Conservation (phyloP, 1,139 yeast genomes). For the Fermentozyma sake region DNA sequence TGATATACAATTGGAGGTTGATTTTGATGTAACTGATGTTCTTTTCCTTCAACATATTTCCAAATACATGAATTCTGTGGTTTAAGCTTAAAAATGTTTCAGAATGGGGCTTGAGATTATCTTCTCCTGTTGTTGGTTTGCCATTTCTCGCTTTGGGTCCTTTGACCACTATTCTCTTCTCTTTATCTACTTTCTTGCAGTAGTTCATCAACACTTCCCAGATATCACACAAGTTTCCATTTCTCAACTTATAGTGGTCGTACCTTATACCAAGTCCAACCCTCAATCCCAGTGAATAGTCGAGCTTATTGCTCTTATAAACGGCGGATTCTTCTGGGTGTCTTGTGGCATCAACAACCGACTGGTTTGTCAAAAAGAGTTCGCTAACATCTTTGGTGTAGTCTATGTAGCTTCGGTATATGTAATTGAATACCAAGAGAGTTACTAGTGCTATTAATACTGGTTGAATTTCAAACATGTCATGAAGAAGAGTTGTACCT, state of each 20-base stretch:
- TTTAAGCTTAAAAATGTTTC: slow-evolving; percentile 22
- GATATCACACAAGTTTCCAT: slow-evolving; percentile 65
- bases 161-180: too few species aligned
- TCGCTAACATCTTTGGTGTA: slow-evolving; percentile 48
- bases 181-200: slow-evolving; percentile 9
- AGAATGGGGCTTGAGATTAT: slow-evolving; percentile 15
- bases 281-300: slow-evolving; percentile 49
- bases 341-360: slow-evolving; percentile 53
- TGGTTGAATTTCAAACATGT: slow-evolving; percentile 8
- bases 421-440: slow-evolving; percentile 15
- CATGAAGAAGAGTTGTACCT: too few species aligned
- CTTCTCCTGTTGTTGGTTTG: slow-evolving; percentile 8
- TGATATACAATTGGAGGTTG: slow-evolving; percentile 13
- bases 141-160: too few species aligned
- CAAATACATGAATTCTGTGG: slow-evolving; percentile 16
- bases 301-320: slow-evolving; percentile 60
- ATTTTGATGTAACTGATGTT: slow-evolving; percentile 16
- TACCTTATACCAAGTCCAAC: slow-evolving; percentile 63
- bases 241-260: slow-evolving; percentile 57
- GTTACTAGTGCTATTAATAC: slow-evolving; percentile 16
- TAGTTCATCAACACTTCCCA: slow-evolving; percentile 44
- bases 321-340: slow-evolving; percentile 57
- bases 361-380: slow-evolving; percentile 55
- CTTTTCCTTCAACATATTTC: slow-evolving; percentile 11
- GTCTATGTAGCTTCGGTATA: slow-evolving; percentile 22